phyloP scores from a whole-genome alignment of 2,329 filamentous ascomycete species.

The Botrytis deweyae region DNA sequence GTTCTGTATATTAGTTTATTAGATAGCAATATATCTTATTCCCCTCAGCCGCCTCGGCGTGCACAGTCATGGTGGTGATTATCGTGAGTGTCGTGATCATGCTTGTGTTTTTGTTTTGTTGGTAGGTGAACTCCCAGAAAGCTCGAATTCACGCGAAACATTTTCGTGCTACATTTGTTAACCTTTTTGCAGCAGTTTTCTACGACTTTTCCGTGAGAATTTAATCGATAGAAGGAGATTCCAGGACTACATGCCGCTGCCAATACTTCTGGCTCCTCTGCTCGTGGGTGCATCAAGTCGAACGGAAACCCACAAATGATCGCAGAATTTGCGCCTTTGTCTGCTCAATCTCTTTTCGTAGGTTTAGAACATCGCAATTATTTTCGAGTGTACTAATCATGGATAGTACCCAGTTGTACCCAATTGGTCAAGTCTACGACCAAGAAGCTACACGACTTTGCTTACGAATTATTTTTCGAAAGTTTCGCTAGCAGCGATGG shows the following conservation, averaged over 20 bases:
- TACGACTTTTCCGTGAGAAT: no score
- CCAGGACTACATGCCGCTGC: background rate
- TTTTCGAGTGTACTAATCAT: background rate
- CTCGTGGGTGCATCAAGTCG: background rate
- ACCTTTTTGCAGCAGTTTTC: background rate
- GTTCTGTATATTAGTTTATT: background rate
- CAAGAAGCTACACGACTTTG: background rate
- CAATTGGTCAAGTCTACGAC: background rate
- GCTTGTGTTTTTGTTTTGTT: background rate
- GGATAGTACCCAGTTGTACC: no score
- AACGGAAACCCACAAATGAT: background rate
- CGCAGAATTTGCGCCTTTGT: background rate
- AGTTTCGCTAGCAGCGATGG: background rate
- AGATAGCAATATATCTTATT: background rate
- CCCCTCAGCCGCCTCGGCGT: background rate
- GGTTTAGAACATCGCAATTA: background rate
- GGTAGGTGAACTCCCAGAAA: background rate
- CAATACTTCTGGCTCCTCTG: background rate
- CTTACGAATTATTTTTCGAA: background rate
- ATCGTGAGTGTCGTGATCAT: background rate
- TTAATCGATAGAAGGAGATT: background rate
- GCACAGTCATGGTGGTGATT: background rate
- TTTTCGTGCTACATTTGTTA: background rate
- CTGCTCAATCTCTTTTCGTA: background rate
- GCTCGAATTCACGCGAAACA: no score